A percentile compares a stretch with the other conserved stretches of the same genome.
Conservation (phyloP, 495 filamentous ascomycete genomes). For the Amphirosellinia nigrospora region DNA sequence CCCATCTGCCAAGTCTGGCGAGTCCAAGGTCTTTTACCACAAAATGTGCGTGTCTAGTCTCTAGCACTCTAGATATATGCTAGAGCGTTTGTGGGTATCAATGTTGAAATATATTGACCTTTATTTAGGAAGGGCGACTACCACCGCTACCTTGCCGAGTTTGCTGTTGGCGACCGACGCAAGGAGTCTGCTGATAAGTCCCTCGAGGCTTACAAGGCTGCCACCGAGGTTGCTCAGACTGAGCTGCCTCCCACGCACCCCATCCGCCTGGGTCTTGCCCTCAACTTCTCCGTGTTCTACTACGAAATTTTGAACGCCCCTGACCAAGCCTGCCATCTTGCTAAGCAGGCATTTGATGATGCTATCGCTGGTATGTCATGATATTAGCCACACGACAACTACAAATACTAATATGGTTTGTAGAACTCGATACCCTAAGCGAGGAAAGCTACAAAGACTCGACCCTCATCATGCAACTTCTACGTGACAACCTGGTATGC, state of each 20-base stretch:
- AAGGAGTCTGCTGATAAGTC: conserved; percentile 96
- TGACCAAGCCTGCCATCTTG: conserved; percentile 97
- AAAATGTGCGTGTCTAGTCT: conserved; percentile 77
- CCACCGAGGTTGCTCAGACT: conserved; percentile 97
- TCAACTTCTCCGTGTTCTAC: conserved; percentile 99
- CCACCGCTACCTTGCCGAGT: conserved; percentile 99
- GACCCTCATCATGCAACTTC: conserved; percentile 98
- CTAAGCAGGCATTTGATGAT: conserved; percentile 99
- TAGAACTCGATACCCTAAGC: conserved; percentile 97
- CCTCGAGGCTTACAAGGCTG: conserved; percentile 98
- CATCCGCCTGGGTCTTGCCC: conserved; percentile 96
- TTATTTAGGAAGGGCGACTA: conserved; percentile 94
- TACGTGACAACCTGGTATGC: conserved; percentile 96
- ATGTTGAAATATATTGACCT: conserved; percentile 37
- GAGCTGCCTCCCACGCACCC: conserved; percentile 98
- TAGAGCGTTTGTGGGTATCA: neutral
- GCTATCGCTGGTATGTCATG: conserved; percentile 85
- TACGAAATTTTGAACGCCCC: conserved; percentile 99
- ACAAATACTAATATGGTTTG: conserved; percentile 33
- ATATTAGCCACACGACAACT: no score
- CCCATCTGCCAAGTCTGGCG: conserved; percentile 92
- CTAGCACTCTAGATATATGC: neutral
- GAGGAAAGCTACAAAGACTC: conserved; percentile 99
- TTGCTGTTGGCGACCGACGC: conserved; percentile 95
- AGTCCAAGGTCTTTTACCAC: conserved; percentile 99